Evolutionary conservation across 495 filamentous ascomycete genomes (phyloP).

Genomic region (Margaritispora aquatica): DNA sequence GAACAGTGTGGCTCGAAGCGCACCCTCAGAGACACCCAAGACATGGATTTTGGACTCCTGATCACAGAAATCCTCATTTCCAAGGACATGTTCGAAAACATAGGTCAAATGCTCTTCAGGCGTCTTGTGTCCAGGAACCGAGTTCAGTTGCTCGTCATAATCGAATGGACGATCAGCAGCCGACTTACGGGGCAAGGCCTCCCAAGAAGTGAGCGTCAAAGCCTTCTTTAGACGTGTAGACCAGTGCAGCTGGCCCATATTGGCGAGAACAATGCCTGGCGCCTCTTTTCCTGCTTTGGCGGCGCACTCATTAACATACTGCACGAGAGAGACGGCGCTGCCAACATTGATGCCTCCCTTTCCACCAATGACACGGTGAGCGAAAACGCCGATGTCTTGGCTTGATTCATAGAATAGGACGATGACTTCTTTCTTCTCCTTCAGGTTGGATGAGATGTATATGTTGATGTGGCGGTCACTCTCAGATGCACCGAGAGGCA

Average conservation of each 20-base stretch:
- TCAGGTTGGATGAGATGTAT: constrained; percentile 51
- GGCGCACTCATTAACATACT: constrained; percentile 36
- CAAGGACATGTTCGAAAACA: constrained; percentile 56
- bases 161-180: constrained; percentile 37
- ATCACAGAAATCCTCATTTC: constrained; percentile 21
- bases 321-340: constrained; percentile 55
- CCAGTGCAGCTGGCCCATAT: constrained; percentile 66
- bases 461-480: constrained; percentile 60
- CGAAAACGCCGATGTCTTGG: constrained; percentile 70
- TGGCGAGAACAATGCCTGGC: constrained; percentile 60
- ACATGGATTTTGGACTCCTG: constrained; percentile 51
- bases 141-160: constrained; percentile 43
- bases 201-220: constrained; percentile 48
- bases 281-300: constrained; percentile 21
- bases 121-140: constrained; percentile 45
- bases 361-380: constrained; percentile 56
- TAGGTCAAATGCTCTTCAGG: constrained; percentile 50
- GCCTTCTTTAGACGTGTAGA: constrained; percentile 48
- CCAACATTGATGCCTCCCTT: constrained; percentile 57
- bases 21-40: constrained; percentile 55
- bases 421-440: constrained; percentile 56
- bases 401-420: constrained; percentile 63
- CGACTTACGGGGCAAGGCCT: constrained; percentile 45
- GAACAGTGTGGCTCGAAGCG: constrained; percentile 45
- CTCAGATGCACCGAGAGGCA: constrained; percentile 46